Base-by-base conservation (phyloP, 2,329 filamentous ascomycete genomes). In the Endocalyx cinctus region DNA sequence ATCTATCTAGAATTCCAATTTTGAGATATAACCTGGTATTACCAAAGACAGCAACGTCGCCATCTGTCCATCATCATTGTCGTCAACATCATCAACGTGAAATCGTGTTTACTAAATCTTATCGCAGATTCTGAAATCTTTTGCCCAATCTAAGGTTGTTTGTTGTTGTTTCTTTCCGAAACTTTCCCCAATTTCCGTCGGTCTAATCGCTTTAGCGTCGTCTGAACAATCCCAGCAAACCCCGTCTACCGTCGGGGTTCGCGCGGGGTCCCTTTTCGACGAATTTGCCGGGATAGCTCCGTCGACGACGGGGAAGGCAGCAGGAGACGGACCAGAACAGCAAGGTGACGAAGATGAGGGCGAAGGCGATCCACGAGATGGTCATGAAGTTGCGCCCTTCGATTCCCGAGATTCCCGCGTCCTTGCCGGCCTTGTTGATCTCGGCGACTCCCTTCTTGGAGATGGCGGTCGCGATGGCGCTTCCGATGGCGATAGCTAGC, bases 321-420 rank as follows among this genome's bases (percentile, higher is more conserved):
- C 41, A 47, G 18, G 42, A 32, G 2, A 41, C 15, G n/a, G 42
- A 29, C 70, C 70, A 74, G 47, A 64, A 72, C 4, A 59, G 17
- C 5, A 58, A 35, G 0, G 60, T 48, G 1, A 56, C 39, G 4
- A 60, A 47, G 63, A 72, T 70, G 39, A 67, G 51, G 4, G 48
- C 67, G 12, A 69, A 63, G 2, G 69, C 58, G 5, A 67, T 59
- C 71, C 70, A 75, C 5, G 60, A 60, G 25, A 74, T 47, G 19
- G 46, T 57, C 43, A 64, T 55, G 41, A 75, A 70, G 51, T 66
- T 64, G 27, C 32, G 46, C 6, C 72, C 71, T 10, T 54, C 43
- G 10, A 51, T 42, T 0, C 67, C 70, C 3, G 60, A 56, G 15
- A 76, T 54, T 26, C 70, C 70, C 12, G 69, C 53, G 3, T 61